phyloP scores from a whole-genome alignment of 78 protist genomes.

The Planoprotostelium fungivorum region DNA sequence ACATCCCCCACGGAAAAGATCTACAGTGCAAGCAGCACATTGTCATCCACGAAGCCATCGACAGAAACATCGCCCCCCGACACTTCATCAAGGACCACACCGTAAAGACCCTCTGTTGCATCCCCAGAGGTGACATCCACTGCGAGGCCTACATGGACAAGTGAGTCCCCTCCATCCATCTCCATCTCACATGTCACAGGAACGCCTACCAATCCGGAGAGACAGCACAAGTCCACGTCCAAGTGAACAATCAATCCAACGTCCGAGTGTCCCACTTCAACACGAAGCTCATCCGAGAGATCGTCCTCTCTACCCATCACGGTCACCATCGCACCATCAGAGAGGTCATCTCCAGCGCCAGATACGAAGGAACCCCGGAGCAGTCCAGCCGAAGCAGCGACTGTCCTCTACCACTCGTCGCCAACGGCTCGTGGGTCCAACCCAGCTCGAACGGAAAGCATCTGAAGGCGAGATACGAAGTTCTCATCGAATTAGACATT shows the following conservation, averaged over 20 bases:
- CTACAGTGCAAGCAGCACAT: constrained; percentile 9
- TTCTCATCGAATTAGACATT: neutral
- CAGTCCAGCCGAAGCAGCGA: neutral
- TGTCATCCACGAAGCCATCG: neutral
- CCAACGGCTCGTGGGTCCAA: neutral
- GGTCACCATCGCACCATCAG: neutral
- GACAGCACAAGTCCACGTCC: neutral
- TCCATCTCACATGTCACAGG: neutral
- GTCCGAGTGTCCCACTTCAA: neutral
- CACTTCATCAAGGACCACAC: neutral
- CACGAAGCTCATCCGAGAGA: neutral
- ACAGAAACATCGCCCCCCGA: neutral
- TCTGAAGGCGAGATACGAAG: neutral
- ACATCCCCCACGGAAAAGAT: constrained; percentile 30
- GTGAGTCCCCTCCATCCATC: neutral
- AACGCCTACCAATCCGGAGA: neutral
- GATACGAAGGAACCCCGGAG: neutral
- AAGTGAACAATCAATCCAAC: neutral
- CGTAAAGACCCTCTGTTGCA: neutral
- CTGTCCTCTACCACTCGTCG: neutral
- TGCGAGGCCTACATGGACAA: neutral
- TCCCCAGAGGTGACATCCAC: neutral
- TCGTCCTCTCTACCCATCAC: neutral
- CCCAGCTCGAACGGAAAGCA: neutral
- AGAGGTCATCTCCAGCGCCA: neutral